phyloP scores from a whole-genome alignment of 129 eudicot genomes.

The Ambrosia artemisiifolia region DNA sequence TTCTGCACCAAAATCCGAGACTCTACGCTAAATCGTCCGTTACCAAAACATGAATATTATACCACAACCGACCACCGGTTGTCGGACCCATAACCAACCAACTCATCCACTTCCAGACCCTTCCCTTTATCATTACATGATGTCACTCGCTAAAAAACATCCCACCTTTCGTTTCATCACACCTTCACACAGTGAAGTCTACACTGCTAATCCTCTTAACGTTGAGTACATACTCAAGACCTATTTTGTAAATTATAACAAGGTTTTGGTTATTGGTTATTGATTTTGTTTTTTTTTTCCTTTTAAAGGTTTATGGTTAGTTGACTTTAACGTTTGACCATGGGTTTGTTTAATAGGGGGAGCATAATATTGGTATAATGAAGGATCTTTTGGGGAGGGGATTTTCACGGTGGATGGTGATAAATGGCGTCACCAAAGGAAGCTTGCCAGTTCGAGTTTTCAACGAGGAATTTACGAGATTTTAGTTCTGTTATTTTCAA shows the following conservation, averaged over 20 bases:
- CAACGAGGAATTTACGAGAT: slow-evolving; percentile 50
- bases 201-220: slow-evolving; percentile 53
- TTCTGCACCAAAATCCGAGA: too few relatives aligned
- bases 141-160: slow-evolving; percentile 41
- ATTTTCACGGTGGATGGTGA: slow-evolving; percentile 67
- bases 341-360: slow-evolving; percentile 38
- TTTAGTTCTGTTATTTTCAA: slow-evolving; percentile 53
- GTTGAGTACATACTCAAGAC: slow-evolving; percentile 64
- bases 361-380: slow-evolving; percentile 31
- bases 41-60: too few relatives aligned
- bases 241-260: slow-evolving; percentile 54
- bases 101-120: slow-evolving; percentile 44
- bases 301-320: not conserved
- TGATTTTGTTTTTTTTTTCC: too few relatives aligned
- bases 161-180: slow-evolving; percentile 57
- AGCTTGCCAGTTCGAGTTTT: slow-evolving; percentile 69
- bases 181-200: slow-evolving; percentile 48
- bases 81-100: slow-evolving; percentile 45
- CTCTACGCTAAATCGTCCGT: too few relatives aligned
- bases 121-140: slow-evolving; percentile 41
- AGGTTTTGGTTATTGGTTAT: slow-evolving; percentile 22
- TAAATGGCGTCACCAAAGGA: slow-evolving; percentile 73
- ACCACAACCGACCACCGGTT: slow-evolving; percentile 48
- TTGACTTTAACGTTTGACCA: not conserved
- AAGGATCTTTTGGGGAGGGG: slow-evolving; percentile 62